Base-by-base conservation (phyloP, 495 filamentous ascomycete genomes). In the Apodospora peruviana region DNA sequence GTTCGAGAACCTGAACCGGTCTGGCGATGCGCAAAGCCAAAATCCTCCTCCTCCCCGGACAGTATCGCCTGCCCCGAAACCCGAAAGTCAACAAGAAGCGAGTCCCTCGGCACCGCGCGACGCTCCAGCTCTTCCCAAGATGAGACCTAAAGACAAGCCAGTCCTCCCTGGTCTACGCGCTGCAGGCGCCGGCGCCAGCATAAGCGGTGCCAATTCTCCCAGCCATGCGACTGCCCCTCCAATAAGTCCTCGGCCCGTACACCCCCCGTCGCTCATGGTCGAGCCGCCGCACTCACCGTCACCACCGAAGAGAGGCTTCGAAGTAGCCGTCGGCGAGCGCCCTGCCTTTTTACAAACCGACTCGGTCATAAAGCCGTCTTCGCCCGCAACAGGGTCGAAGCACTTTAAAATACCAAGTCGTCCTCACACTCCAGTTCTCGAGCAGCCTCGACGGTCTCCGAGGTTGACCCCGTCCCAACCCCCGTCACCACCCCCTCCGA, bases 1-100 rank as follows among this genome's bases (percentile, higher is more conserved):
- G 62, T 98, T 98, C 60, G 93, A 98, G 74, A 86, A 86, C 48
- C 83, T 95, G 64, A 78, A 84, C 32, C 80, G 79, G 54, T 60
- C 72, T 44, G 79, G 70, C 58, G 66, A 73, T 47, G 49, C 61
- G 16, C 45, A 61, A 39, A 22, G 57, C 47, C 18, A 55, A 14
- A 12, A 64, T 35, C 50, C 66, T 53, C 55, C 57, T 55, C 35
- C 72, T 48, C 61, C 36, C 9, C 7, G 60, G 52, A 62, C 59
- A 40, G 52, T 60, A 41, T 69, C 69, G 41, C 60, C 70, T 35
- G 58, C 52, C 25, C 64, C 53, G 41, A 71, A 66, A 55, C 62
- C 64, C 50, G 62, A 65, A 47, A 64, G 56, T 65, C 52, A 67
- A 61, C 67, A 63, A 69, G 69, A 63, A 71, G 74, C 52, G 66